Evolutionary conservation across 2,329 filamentous ascomycete species (phyloP), one percentile per base, ranked within the genome.

Genomic region (Nigrospora sphaerica): DNA sequence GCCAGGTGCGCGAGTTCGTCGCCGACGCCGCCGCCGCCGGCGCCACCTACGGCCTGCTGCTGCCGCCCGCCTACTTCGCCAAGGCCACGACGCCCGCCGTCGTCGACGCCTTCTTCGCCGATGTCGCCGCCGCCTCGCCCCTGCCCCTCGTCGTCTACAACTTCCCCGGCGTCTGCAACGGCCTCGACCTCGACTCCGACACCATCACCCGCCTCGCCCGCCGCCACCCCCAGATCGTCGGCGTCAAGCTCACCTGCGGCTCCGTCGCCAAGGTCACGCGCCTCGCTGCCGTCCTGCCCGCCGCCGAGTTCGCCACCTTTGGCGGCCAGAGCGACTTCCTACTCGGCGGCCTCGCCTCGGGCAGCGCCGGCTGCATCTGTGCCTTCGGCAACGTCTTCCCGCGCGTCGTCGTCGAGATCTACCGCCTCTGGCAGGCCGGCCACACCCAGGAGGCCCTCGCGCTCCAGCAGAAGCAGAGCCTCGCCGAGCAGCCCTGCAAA

Each of bases 301-400:
- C 74, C 0, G 70, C 76, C 2, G 62, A 72, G 12, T 90, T 90
- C 57, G 77, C 83, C 1, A 77, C 81, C 1, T 88, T 80, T 56
- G 85, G 83, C 1, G 86, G 86, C 1, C 85, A 89, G 65, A 80
- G 78, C 2, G 86, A 90, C 57, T 89, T 86, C 61, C 63, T 89
- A 19, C 67, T 85, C 42, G 79, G 78, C 2, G 79, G 77, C 0
- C 61, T 85, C 32, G 71, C 72, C 2, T 74, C 75, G 7, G 81
- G 81, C 14, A 77, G 74, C 31, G 71, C 74, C 2, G 81, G 82
- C 11, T 78, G 74, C 52, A 78, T 85, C 42, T 78, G 80, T 0
- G 81, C 78, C 3, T 77, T 84, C 50, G 81, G 72, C 23, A 85
- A 85, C 52, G 66, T 84, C 3, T 81, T 77, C 54, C 80, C 80